Percentiles rank a stretch among this genome's conserved stretches.
These are phyloP conservation scores for Skeletonema marinoi DNA, from an alignment of 108 stramenopile species.

Conservation along the genomic window DNA sequence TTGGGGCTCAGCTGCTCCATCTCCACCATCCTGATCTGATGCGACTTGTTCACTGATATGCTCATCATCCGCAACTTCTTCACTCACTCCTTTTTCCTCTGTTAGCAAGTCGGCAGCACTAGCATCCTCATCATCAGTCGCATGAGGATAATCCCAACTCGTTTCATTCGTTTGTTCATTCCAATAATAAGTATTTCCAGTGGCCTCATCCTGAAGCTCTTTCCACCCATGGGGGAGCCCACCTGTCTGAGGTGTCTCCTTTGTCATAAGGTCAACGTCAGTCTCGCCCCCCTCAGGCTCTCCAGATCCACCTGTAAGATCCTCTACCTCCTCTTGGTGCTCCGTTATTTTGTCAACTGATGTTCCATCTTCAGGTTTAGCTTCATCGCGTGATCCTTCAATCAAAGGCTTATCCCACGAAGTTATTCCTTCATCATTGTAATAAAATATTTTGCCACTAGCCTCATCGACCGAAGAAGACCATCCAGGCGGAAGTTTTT, in stretches of 20 bases:
- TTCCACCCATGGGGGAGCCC: slow-evolving; percentile 66
- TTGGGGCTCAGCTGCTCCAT: neutral
- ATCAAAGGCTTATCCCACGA: neutral
- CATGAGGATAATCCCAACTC: slow-evolving; percentile 77
- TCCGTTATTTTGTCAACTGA: neutral
- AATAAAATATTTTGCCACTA: slow-evolving; percentile 47
- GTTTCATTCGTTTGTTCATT: slow-evolving; percentile 82
- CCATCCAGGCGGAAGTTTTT: slow-evolving; percentile 54
- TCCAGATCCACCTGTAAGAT: neutral
- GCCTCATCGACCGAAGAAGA: neutral
- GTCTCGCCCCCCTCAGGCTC: neutral
- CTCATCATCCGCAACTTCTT: neutral
- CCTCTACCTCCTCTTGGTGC: neutral
- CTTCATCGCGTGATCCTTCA: neutral
- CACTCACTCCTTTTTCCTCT: neutral
- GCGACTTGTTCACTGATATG: neutral
- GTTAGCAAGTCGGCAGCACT: neutral
- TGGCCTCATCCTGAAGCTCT: slow-evolving; percentile 60
- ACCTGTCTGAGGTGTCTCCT: neutral
- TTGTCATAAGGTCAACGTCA: neutral
- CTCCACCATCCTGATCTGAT: neutral
- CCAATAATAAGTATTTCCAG: slow-evolving; percentile 74
- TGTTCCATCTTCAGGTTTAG: neutral
- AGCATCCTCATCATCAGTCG: neutral
- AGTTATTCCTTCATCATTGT: slow-evolving; percentile 29